phyloP scores from a whole-genome alignment of 805 yeast species.

The Zygoascus tannicola region DNA sequence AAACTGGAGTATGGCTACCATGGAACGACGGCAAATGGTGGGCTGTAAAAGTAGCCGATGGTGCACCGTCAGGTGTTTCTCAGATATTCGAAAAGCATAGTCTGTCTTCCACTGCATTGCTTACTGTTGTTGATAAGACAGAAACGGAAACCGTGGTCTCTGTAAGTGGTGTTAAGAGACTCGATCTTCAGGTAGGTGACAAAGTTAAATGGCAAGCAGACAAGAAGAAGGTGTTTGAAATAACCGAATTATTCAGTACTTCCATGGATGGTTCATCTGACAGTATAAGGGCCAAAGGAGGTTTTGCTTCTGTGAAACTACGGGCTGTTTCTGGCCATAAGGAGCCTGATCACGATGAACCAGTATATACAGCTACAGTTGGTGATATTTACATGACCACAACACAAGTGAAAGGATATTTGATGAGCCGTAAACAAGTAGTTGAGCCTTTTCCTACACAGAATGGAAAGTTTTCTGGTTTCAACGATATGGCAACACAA shows the following conservation, averaged over 20 bases:
- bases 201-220: conserved; percentile 14
- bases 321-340: not conserved
- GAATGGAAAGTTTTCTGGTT: not conserved
- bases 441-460: not conserved
- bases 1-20: conserved; percentile 5
- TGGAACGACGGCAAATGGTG: conserved; percentile 8
- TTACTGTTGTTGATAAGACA: not conserved
- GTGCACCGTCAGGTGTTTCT: conserved; percentile 2
- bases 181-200: conserved; percentile 16
- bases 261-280: not conserved
- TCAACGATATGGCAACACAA: not conserved
- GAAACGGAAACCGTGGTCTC: not conserved
- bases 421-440: conserved; percentile 1
- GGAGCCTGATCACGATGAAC: not conserved
- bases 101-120: not conserved
- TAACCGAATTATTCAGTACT: conserved; percentile 8
- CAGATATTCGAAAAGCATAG: not conserved
- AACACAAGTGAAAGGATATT: conserved; percentile 3
- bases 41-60: not conserved
- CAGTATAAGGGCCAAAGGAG: not conserved
- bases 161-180: not conserved
- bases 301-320: not conserved
- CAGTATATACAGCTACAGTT: conserved; percentile 1
- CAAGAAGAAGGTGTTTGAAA: conserved; percentile 9
- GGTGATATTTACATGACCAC: conserved; percentile 10